phyloP scores from a whole-genome alignment of 768 basidiomycete genomes.

The Austroboletus eburneus region DNA sequence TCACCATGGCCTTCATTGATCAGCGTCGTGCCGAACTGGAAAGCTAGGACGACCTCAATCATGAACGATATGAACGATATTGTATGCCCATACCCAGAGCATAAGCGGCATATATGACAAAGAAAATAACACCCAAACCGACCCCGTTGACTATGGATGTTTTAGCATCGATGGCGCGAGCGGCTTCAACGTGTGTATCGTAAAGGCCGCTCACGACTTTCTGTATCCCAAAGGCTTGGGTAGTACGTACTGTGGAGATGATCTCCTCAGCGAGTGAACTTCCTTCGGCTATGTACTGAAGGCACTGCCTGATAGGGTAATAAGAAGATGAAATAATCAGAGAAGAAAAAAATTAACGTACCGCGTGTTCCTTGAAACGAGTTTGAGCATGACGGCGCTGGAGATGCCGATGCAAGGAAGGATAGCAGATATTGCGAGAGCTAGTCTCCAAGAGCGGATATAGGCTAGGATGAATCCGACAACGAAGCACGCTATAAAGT shows the following conservation, averaged over 20 bases:
- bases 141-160: constrained; percentile 55
- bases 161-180: constrained; percentile 52
- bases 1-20: constrained; percentile 56
- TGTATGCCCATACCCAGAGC: constrained; percentile 51
- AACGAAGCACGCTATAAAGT: constrained; percentile 66
- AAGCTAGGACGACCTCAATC: constrained; percentile 47
- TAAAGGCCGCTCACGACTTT: constrained; percentile 59
- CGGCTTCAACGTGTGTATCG: constrained; percentile 52
- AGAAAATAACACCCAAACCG: constrained; percentile 74
- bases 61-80: background rate
- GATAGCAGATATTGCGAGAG: constrained; percentile 78
- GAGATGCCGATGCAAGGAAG: constrained; percentile 80
- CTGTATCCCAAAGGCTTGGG: constrained; percentile 89
- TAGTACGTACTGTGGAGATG: constrained; percentile 83
- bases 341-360: constrained; percentile 33
- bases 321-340: constrained; percentile 1
- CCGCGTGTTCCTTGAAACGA: constrained; percentile 62
- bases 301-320: constrained; percentile 58
- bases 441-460: constrained; percentile 70
- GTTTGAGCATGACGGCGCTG: constrained; percentile 69
- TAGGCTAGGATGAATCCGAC: constrained; percentile 79
- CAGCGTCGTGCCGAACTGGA: constrained; percentile 86
- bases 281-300: constrained; percentile 72
- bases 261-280: constrained; percentile 91
- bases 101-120: constrained; percentile 75